Percentiles rank a stretch among this genome's conserved stretches.
phyloP scores from a whole-genome alignment of 2,329 filamentous ascomycete genomes.

The Fusarium dimerum region DNA sequence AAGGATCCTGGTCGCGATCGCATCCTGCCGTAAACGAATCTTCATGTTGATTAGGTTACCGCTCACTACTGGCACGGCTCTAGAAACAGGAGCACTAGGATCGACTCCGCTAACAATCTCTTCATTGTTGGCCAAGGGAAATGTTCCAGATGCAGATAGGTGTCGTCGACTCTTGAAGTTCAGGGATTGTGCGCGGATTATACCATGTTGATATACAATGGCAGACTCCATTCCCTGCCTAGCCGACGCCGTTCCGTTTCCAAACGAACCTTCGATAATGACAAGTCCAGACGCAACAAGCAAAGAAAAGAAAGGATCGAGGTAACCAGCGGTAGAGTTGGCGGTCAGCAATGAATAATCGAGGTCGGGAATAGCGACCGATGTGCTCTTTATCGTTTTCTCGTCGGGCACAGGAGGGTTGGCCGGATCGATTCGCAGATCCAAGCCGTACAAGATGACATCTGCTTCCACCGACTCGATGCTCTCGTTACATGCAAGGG shows the following conservation, averaged over 20 bases:
- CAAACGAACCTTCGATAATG: slow-evolving; percentile 28
- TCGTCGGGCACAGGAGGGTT: slow-evolving; percentile 31
- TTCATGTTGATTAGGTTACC: slow-evolving; percentile 13
- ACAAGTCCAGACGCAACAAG: slow-evolving; percentile 37
- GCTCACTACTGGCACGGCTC: slow-evolving; percentile 25
- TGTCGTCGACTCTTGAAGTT: slow-evolving; percentile 30
- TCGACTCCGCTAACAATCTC: slow-evolving; percentile 26
- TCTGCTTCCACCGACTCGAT: slow-evolving; percentile 31
- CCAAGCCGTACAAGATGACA: slow-evolving; percentile 24
- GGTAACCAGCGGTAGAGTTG: slow-evolving; percentile 25
- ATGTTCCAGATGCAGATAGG: slow-evolving; percentile 17
- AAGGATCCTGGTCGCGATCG: slow-evolving; percentile 35
- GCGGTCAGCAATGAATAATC: slow-evolving; percentile 34
- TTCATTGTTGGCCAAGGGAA: slow-evolving; percentile 17
- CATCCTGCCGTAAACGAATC: slow-evolving; percentile 31
- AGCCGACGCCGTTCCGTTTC: slow-evolving; percentile 11
- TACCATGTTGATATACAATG: slow-evolving; percentile 37
- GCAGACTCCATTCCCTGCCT: slow-evolving; percentile 30
- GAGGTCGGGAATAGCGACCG: slow-evolving; percentile 26
- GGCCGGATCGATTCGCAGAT: slow-evolving; percentile 29
- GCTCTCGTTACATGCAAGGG: slow-evolving; percentile 41
- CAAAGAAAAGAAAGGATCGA: slow-evolving; percentile 39
- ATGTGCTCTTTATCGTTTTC: slow-evolving; percentile 16
- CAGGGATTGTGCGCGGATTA: slow-evolving; percentile 39
- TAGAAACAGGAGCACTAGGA: slow-evolving; percentile 22